Evolutionary conservation across 2,329 filamentous ascomycete species (phyloP), one percentile per base, ranked within the genome.

Genomic region (Fusarium circinatum): DNA sequence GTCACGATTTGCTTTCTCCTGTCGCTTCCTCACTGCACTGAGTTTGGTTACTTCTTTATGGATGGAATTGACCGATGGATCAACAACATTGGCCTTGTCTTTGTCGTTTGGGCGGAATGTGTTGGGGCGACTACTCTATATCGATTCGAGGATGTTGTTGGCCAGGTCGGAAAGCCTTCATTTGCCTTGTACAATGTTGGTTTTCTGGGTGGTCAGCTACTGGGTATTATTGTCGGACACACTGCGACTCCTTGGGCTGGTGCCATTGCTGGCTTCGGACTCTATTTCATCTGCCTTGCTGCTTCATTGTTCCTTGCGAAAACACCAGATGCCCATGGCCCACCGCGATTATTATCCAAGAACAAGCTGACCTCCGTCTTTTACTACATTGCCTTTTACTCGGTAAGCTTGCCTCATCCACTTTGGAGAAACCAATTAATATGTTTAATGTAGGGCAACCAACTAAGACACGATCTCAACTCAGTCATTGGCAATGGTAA

Each of bases 321-420:
- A 20, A 24, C 30, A 15, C 30, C 48, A 36, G 30, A 52, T 7
- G 48, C 48, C 2, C 30, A 34, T 3, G n/a, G 30, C 8, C 30
- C 12, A 24, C 30, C 48, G 8, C 8, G 30, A 8, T 11, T 52
- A 20, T 9, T 26, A 4, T 36, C 48, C n/a, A 26, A 26, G 12
- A 24, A 36, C 48, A 52, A 24, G 32, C 6, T 36, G 4, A 20
- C 18, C 6, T 20, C 49, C 4, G 22, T 8, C 17, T 20, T 51
- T 20, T 34, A 36, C 11, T 51, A 36, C 17, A 9, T 24, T 15
- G 48, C 30, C 30, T 51, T 36, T 28, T 45, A 45, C 38, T 63
- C 38, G 12, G 62, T 52, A 38, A 3, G 14, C 34, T 4, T 2
- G 8, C 1, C 6, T 44, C 0, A 20, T 38, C 20, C 0, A 15